A percentile compares a stretch with the other conserved stretches of the same genome.
phyloP scores from a whole-genome alignment of 306 rosid genomes.

The Ormosia semicastrata region DNA sequence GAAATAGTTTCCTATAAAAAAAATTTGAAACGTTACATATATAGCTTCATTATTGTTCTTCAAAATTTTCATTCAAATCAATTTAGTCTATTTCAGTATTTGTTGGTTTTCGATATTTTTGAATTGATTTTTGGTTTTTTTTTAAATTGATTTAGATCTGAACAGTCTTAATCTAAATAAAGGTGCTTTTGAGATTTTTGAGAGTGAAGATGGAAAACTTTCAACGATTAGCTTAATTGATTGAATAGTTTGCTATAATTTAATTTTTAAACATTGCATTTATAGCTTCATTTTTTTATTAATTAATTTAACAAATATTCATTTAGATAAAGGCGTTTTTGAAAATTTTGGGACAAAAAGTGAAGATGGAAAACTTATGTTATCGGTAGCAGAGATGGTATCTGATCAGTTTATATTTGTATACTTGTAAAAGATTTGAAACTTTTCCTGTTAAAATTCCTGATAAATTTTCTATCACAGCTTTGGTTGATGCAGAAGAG shows the following conservation, averaged over 20 bases:
- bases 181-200: background rate
- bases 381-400: conserved; percentile 6
- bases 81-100: too few relatives aligned
- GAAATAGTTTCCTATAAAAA: too few relatives aligned
- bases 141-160: too few relatives aligned
- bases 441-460: background rate
- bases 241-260: background rate
- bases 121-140: too few relatives aligned
- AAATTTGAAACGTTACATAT: too few relatives aligned
- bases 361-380: background rate
- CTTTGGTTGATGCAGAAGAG: conserved; percentile 81
- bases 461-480: conserved; percentile 45
- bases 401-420: background rate
- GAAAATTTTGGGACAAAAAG: background rate
- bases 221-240: background rate
- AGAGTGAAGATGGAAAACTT: background rate
- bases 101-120: too few relatives aligned
- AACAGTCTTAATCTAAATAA: too few relatives aligned
- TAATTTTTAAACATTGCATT: background rate
- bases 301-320: background rate
- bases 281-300: background rate
- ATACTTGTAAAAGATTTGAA: background rate
- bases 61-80: too few relatives aligned
- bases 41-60: too few relatives aligned
- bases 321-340: background rate